These are phyloP conservation scores for Sporisorium exsertum DNA, from an alignment of 1,284 basidiomycete genomes.

Conservation along the genomic window DNA sequence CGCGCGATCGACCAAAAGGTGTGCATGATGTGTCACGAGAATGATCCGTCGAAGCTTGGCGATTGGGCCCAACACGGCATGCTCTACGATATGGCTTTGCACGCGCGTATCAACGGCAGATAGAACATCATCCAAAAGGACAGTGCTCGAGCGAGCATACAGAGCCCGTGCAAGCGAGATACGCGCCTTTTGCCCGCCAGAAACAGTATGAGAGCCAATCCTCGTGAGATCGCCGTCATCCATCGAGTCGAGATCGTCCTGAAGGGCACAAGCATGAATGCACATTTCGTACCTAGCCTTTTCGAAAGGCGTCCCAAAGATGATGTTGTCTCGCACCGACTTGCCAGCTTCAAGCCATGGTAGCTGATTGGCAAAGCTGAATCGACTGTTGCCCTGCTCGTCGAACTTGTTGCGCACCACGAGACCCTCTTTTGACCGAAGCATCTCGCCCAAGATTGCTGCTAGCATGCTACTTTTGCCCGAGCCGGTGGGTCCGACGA, in stretches of 20 bases:
- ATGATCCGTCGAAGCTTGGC: constrained; percentile 75
- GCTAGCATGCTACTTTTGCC: constrained; percentile 63
- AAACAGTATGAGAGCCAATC: constrained; percentile 63
- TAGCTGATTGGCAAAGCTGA: constrained; percentile 53
- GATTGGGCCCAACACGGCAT: constrained; percentile 52
- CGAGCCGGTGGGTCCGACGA: constrained; percentile 59
- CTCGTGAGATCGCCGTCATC: constrained; percentile 61
- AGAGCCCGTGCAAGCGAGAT: constrained; percentile 62
- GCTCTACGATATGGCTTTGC: constrained; percentile 72
- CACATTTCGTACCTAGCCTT: constrained; percentile 50
- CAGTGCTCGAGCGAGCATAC: constrained; percentile 57
- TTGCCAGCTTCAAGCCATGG: constrained; percentile 51
- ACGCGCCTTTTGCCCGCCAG: constrained; percentile 65
- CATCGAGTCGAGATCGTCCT: constrained; percentile 56
- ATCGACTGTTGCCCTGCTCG: constrained; percentile 45
- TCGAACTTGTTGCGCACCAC: constrained; percentile 51
- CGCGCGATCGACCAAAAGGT: constrained; percentile 42
- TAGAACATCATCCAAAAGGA: constrained; percentile 66
- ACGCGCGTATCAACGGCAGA: constrained; percentile 75
- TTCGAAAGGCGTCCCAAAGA: constrained; percentile 54
- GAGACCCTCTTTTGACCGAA: constrained; percentile 31
- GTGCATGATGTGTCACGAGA: constrained; percentile 77
- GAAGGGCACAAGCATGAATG: constrained; percentile 60
- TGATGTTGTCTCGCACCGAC: constrained; percentile 60
- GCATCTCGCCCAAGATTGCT: constrained; percentile 61